Evolutionary conservation across 1,284 basidiomycete species (phyloP), one percentile per base, ranked within the genome.

Genomic region (Spongispora temasekensis): DNA sequence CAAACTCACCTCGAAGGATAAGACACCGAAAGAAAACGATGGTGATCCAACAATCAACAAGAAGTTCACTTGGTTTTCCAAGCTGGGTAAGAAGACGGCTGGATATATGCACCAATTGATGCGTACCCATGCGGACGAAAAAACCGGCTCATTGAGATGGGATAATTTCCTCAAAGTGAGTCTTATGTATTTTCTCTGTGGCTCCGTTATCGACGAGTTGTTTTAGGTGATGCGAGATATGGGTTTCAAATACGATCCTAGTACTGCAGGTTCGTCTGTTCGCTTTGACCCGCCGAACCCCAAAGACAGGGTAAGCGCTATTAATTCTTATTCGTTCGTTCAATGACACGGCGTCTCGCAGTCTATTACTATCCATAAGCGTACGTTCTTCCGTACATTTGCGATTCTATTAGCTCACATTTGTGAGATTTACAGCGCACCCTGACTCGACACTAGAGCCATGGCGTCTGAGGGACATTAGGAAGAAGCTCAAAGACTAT

Each of bases 181-280:
- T 58, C 10, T 32, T n/a, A 1, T 2, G 5, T 7, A 6, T 46
- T 19, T 31, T 53, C 23, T n/a, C 30, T 5, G 27, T 46, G 9
- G 8, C 19, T 12, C 15, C 28, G 27, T 12, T 35, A 50, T 32
- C 9, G 42, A 67, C 30, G 15, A 31, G 19, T 58, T 40, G 51
- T 58, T 53, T 57, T 31, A 92, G 90, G 75, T 90, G 44, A 90
- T 93, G 90, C 76, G 78, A 34, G 89, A 90, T 57, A 86, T 93
- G 82, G 90, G 90, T 46, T 93, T 93, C 73, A 74, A 75, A 2
- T 86, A 86, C 64, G 85, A 88, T 68, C 87, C 86, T 21, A 85
- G 84, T 61, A 91, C 89, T 15, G 90, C 90, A 23, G 90, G 90
- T 3, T 93, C 91, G 13, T 90, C 89, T 71, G 91, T 93, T 30